Evolutionary conservation across 2,329 filamentous ascomycete species (phyloP).

Genomic region (Talaromyces sp.): DNA sequence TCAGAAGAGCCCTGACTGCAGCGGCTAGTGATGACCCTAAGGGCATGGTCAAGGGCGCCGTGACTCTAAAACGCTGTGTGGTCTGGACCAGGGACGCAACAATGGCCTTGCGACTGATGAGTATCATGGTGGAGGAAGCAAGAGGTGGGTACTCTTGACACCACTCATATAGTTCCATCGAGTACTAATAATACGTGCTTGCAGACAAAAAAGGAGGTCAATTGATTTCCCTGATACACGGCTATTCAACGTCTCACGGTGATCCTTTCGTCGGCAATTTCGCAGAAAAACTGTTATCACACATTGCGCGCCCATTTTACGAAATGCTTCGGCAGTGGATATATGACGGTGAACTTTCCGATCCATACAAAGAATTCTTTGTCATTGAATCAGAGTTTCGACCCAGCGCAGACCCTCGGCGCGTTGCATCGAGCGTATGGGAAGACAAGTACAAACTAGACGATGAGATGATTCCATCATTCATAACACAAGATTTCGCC

Average conservation of each 20-base stretch:
- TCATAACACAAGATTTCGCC: conserved; percentile 89
- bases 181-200: conserved; percentile 15
- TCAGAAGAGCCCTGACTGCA: conserved; percentile 72
- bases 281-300: conserved; percentile 79
- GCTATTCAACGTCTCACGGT: conserved; percentile 87
- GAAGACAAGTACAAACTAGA: conserved; percentile 93
- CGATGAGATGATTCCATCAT: conserved; percentile 82
- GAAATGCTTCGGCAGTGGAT: conserved; percentile 96
- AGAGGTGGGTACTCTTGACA: conserved; percentile 48
- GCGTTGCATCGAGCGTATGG: conserved; percentile 81
- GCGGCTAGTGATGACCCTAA: conserved; percentile 59
- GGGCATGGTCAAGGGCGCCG: conserved; percentile 78
- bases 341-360: conserved; percentile 95
- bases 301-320: conserved; percentile 92
- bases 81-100: conserved; percentile 98
- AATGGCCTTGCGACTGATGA: conserved; percentile 90
- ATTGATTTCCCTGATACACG: conserved; percentile 88
- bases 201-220: conserved; percentile 75
- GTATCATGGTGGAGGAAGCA: conserved; percentile 87
- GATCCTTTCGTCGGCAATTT: conserved; percentile 93
- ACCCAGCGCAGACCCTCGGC: conserved; percentile 49
- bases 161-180: neutral
- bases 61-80: conserved; percentile 91
- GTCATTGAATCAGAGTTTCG: conserved; percentile 72
- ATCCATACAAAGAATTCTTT: conserved; percentile 94